Evolutionary conservation across 345 rosid species (phyloP).

Genomic region (Zanthoxylum bungeanum): DNA sequence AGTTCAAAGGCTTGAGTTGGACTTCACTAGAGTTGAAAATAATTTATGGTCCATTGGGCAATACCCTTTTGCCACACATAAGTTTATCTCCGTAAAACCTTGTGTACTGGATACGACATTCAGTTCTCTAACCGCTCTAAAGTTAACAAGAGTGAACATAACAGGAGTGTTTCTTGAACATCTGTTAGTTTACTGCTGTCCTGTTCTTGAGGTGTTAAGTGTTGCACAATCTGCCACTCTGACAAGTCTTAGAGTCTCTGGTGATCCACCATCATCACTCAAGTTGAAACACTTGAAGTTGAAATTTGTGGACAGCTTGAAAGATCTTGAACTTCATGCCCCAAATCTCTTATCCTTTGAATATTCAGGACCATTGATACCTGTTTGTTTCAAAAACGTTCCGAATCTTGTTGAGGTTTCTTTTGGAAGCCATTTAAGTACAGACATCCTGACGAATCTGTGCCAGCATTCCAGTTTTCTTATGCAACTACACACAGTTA

Average conservation of each 20-base stretch:
- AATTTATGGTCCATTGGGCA: not conserved
- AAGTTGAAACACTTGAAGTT: not conserved
- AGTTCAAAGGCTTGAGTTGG: not conserved
- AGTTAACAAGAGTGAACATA: not conserved
- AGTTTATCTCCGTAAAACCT: too few relatives aligned
- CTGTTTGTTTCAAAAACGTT: not conserved
- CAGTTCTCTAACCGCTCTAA: not conserved
- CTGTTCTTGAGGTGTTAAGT: too few relatives aligned
- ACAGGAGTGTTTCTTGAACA: not conserved
- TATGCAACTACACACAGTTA: not conserved
- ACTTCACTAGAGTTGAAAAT: not conserved
- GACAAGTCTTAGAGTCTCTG: not conserved
- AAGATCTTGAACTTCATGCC: not conserved
- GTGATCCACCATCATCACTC: not conserved
- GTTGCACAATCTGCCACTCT: not conserved
- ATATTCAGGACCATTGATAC: not conserved
- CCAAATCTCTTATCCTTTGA: not conserved
- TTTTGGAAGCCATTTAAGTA: not conserved
- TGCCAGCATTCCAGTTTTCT: not conserved
- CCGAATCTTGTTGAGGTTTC: not conserved
- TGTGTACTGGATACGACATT: too few relatives aligned
- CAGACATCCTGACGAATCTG: not conserved
- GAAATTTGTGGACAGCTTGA: not conserved
- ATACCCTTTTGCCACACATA: not conserved
- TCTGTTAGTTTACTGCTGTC: not conserved